Conservation (phyloP, 106 monocot species). For the Agapanthus africanus region DNA sequence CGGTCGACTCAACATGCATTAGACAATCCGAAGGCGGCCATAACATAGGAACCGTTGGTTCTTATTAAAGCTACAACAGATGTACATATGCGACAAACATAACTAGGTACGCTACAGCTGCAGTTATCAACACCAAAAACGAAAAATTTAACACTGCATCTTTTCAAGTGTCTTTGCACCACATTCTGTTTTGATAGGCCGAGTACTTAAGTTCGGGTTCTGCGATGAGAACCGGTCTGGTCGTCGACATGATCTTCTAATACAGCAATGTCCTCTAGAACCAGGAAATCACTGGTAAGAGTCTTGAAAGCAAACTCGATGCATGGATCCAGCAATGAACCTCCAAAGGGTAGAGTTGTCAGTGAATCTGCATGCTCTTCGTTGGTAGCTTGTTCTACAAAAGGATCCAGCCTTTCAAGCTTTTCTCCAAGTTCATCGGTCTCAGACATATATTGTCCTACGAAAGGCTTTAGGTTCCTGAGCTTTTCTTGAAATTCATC, state of each 20-base stretch:
- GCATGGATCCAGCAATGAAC: conserved; percentile 63
- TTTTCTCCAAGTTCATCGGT: background rate
- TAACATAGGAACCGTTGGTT: too few species aligned
- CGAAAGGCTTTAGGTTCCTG: background rate
- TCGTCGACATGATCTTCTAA: conserved; percentile 20
- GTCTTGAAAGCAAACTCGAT: conserved; percentile 74
- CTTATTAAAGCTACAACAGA: too few species aligned
- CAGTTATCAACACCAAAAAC: too few species aligned
- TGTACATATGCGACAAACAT: too few species aligned
- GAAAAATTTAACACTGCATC: too few species aligned
- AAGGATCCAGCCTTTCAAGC: background rate
- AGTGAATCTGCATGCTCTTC: conserved; percentile 4
- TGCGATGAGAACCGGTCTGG: too few species aligned
- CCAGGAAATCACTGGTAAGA: conserved; percentile 49
- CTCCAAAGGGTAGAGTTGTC: conserved; percentile 41
- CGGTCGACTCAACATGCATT: too few species aligned
- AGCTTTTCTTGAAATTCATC: conserved; percentile 12
- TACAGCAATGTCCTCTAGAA: conserved; percentile 19
- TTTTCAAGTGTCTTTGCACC: too few species aligned
- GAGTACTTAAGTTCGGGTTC: too few species aligned
- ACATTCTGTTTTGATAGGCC: too few species aligned
- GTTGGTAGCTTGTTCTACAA: conserved; percentile 5
- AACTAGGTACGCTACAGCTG: too few species aligned
- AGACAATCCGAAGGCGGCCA: too few species aligned
- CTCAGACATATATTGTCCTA: background rate